phyloP scores from a whole-genome alignment of 208 protist species.

The Zelonia costaricensis region DNA sequence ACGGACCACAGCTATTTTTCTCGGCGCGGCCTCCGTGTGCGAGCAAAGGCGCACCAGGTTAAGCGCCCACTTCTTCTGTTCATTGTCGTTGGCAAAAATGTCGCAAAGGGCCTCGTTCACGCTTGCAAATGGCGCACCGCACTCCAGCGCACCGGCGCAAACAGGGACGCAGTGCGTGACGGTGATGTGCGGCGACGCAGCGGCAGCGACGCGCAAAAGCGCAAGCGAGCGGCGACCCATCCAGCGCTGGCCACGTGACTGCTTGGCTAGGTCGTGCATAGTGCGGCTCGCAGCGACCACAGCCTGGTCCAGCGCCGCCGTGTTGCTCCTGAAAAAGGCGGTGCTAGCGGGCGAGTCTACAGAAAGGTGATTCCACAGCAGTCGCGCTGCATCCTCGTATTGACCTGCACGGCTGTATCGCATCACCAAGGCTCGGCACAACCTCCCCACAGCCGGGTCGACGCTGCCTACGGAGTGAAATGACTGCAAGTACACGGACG shows the following conservation, averaged over 20 bases:
- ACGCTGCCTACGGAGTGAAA: conserved; percentile 39
- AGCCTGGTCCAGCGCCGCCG: conserved; percentile 24
- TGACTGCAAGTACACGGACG: conserved; percentile 28
- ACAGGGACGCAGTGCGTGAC: conserved; percentile 47
- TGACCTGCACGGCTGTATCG: conserved; percentile 26
- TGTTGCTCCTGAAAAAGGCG: conserved; percentile 21
- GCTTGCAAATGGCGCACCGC: conserved; percentile 57
- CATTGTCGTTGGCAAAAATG: conserved; percentile 24
- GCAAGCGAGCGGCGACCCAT: conserved; percentile 65
- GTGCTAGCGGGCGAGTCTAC: conserved; percentile 11
- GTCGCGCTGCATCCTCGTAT: conserved; percentile 38
- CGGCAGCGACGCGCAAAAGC: conserved; percentile 30
- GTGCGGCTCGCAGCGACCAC: conserved; percentile 35
- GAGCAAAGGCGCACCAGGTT: conserved; percentile 26
- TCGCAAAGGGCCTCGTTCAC: conserved; percentile 39
- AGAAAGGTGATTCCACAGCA: conserved; percentile 76
- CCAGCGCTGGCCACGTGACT: conserved; percentile 30
- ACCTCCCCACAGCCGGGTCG: conserved; percentile 24
- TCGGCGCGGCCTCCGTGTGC: neutral
- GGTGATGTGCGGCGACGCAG: conserved; percentile 11
- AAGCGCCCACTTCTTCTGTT: conserved; percentile 14
- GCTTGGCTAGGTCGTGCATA: conserved; percentile 33
- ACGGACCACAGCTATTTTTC: neutral
- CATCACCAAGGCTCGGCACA: conserved; percentile 33
- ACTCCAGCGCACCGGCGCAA: conserved; percentile 46